Base-by-base conservation (phyloP, 106 monocot species). In the Chionographis japonica region DNA sequence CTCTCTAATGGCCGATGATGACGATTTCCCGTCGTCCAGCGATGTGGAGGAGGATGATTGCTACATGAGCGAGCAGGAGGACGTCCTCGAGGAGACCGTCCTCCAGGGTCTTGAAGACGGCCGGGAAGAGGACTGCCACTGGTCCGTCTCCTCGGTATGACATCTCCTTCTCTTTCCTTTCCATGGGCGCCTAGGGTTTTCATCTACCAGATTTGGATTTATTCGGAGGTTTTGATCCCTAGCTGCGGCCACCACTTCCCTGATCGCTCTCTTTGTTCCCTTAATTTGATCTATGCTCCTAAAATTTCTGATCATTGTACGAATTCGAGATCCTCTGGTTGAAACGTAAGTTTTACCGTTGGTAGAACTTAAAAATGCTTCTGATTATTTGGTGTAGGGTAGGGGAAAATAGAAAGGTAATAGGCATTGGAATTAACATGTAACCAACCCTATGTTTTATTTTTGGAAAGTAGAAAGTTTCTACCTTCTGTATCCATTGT, bases 71-170 rank as follows among this genome's bases (percentile, higher is more conserved):
- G 86, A 86, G 72, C 74, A 71, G 39, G 35, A 43, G 14, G 56
- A 69, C 51, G 69, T 65, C 52, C 63, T 46, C 12, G 63, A 84
- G 40, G 84, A 88, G 69, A 69, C 64, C 52, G 80, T 84, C 50
- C 84, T 88, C 40, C 78, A 78, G 55, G 80, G 56, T 8, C 74
- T 88, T 20, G 83, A 81, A 27, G 84, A 84, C 58, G 84, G 70
- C 8, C 43, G 36, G 55, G 66, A 68, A 50, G 81, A 81, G 69
- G 79, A 81, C 37, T 85, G 84, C 70, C 72, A 76, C 66, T 88
- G 84, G 84, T 88, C 88, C 49, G 50, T 76, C 65, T 79, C 84
- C 16, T 88, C 88, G 84, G 88, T 88, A 74, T n/a, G 74, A 12
- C 15, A 52, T 66, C 19, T 0, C n/a, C 35, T 37, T 55, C 37